Base-by-base conservation (phyloP, 2,329 filamentous ascomycete genomes). In the Botrytis galanthina region DNA sequence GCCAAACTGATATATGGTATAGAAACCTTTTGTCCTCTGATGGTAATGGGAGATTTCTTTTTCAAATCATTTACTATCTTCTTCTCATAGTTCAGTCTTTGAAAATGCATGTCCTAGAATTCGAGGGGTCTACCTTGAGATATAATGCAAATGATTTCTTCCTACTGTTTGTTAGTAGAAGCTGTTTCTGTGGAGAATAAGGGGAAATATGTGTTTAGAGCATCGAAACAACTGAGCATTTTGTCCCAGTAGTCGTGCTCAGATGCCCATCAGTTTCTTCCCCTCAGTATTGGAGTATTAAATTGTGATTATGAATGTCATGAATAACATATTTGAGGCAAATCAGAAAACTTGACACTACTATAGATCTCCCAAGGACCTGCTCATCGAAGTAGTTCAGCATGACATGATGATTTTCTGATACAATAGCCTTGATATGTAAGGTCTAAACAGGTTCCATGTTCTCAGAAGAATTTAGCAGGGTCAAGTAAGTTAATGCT, bases 221-320 rank as follows among this genome's bases (percentile, higher is more conserved):
- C 26, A 54, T n/a, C 26, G 2, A 54, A 54, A n/a, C 5, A 54
- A 54, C 26, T 54, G 48, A 16, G 12, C 14, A n/a, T 14, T n/a
- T 3, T n/a, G 14, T 1, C 12, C 48, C 10, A n/a, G 12, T 2
- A 54, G 16, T n/a, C 48, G 12, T 16, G 22, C 26, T 54, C 12
- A 54, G 14, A 54, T n/a, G 3, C 6, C 12, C n/a, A 16, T 0
- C 0, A 54, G 6, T n/a, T 3, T 20, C 48, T 54, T 26, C 14
- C 6, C 2, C 12, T 7, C 26, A n/a, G 12, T 3, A n/a, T 51
- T 51, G 1, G 26, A 6, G n/a, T 4, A 7, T 14, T 6, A 5
- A n/a, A 51, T 51, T 51, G 12, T 51, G 3, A 16, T 51, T 16
- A n/a, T 51, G 2, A 3, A 51, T 51, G 4, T 6, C 26, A n/a